Conservation (phyloP, 176 grass and related monocot genomes). For the Juncus effusus region DNA sequence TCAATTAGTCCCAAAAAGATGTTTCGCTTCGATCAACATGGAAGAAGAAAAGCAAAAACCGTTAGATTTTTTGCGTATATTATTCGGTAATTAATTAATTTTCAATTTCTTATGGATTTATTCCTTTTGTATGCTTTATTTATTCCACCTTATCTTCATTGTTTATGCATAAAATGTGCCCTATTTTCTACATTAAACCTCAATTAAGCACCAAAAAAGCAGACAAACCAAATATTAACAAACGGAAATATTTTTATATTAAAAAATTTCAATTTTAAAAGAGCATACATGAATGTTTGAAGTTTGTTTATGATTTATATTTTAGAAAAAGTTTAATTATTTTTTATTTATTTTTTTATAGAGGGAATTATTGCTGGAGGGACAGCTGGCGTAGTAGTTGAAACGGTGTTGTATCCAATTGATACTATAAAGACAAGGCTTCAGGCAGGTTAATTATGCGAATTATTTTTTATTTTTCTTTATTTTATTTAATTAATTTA, state of each 20-base stretch:
- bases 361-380: constrained; percentile 94
- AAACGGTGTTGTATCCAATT: constrained; percentile 75
- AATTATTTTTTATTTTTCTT: constrained; percentile 2
- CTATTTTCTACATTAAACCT: too few species aligned
- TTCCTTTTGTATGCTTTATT: too few species aligned
- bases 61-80: constrained; percentile 22
- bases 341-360: constrained; percentile 16
- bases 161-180: too few species aligned
- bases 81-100: constrained; percentile 14
- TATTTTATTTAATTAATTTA: background rate
- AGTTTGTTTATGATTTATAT: too few species aligned
- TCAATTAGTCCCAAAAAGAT: background rate
- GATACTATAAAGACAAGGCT: constrained; percentile 92
- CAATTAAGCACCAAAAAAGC: too few species aligned
- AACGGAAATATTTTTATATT: too few species aligned
- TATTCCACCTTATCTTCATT: too few species aligned
- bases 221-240: too few species aligned
- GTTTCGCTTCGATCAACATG: constrained; percentile 21
- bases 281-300: too few species aligned
- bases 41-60: constrained; percentile 24
- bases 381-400: constrained; percentile 75
- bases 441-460: constrained; percentile 40
- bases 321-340: constrained; percentile 14
- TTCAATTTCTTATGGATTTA: too few species aligned
- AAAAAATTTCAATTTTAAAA: too few species aligned